Evolutionary conservation across 768 basidiomycete species (phyloP).

Genomic region (Podaxis carcinomalis): DNA sequence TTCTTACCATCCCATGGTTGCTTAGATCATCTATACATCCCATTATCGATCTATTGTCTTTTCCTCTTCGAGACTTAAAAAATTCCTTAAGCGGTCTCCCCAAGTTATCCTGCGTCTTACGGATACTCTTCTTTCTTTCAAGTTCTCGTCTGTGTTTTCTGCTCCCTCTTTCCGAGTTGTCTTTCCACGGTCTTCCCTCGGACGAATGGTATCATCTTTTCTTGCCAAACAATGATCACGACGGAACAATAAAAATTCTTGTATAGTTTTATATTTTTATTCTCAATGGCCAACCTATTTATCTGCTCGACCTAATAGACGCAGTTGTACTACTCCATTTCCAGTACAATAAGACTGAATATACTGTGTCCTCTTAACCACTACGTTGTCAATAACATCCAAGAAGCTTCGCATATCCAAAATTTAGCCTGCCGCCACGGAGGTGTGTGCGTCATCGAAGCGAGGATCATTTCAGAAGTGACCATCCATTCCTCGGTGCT

Average conservation of each 20-base stretch:
- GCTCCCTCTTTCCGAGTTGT: constrained; percentile 2
- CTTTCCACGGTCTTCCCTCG: neutral
- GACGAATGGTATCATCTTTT: neutral
- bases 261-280: constrained; percentile 8
- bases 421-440: neutral
- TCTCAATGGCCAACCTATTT: neutral
- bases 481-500: neutral
- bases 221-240: neutral
- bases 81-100: neutral
- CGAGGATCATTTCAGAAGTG: constrained; percentile 6
- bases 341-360: neutral
- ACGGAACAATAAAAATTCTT: neutral
- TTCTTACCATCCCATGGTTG: neutral
- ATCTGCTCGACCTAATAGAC: neutral
- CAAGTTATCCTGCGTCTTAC: neutral
- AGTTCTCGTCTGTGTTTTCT: constrained; percentile 3
- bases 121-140: constrained; percentile 13
- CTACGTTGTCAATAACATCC: neutral
- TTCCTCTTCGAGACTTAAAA: constrained; percentile 9
- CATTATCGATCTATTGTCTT: constrained; percentile 9
- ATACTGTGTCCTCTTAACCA: neutral
- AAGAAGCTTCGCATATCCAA: neutral
- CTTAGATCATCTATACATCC: constrained; percentile 14
- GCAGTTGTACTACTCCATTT: neutral
- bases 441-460: neutral